phyloP scores from a whole-genome alignment of 164 flowering plant genomes.

The Cinnamomum micranthum region DNA sequence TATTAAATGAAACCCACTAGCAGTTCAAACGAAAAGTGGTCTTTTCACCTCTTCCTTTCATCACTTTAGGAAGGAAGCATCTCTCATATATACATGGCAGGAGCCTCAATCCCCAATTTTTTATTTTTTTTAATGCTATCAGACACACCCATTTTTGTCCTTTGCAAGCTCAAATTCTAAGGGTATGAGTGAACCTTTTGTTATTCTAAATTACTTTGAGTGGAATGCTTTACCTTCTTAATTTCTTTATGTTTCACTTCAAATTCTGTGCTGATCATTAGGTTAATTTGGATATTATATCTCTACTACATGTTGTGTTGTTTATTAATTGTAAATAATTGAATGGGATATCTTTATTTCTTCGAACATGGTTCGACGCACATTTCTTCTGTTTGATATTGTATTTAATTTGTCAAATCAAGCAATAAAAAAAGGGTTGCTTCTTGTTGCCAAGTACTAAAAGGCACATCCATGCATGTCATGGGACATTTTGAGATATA shows the following conservation, averaged over 20 bases:
- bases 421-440: neutral
- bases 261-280: neutral
- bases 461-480: neutral
- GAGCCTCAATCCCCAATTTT: neutral
- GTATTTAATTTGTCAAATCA: neutral
- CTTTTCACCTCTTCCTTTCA: constrained; percentile 3
- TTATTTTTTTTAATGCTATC: neutral
- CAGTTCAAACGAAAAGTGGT: neutral
- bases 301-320: neutral
- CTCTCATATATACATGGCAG: neutral
- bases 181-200: neutral
- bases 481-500: neutral
- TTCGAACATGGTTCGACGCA: neutral
- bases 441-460: neutral
- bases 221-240: neutral
- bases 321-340: neutral
- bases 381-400: neutral
- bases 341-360: neutral
- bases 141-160: neutral
- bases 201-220: no score
- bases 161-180: neutral
- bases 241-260: constrained; percentile 5
- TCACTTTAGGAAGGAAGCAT: constrained; percentile 10
- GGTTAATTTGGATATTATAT: constrained; percentile 7
- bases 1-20: neutral